Conservation (phyloP, 2,329 filamentous ascomycete species). For the Orbilia ellipsospora region DNA sequence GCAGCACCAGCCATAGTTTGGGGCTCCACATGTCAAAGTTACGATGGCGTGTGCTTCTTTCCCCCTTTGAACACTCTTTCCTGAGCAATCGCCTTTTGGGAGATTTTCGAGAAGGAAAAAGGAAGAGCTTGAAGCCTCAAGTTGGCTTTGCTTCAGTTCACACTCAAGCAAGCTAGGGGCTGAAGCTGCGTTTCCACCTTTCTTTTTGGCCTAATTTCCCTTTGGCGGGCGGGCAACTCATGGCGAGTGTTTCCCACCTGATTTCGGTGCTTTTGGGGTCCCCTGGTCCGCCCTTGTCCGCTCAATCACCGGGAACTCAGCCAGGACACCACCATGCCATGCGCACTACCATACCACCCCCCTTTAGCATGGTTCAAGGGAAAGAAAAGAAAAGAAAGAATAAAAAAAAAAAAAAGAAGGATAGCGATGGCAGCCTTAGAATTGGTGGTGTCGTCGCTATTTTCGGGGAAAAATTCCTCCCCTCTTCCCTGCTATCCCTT, state of each 20-base stretch:
- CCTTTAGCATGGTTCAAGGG: constrained; percentile 52
- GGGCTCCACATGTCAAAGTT: constrained; percentile 50
- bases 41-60: constrained; percentile 33
- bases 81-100: neutral
- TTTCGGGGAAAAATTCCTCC: constrained; percentile 46
- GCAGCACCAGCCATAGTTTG: constrained; percentile 21
- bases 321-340: constrained; percentile 46
- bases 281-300: constrained; percentile 51
- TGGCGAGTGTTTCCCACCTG: constrained; percentile 51
- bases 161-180: constrained; percentile 37
- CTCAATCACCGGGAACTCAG: constrained; percentile 53
- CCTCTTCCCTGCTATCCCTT: constrained; percentile 47
- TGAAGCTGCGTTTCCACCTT: constrained; percentile 51
- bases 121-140: constrained; percentile 24
- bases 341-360: constrained; percentile 5
- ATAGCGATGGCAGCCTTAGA: constrained; percentile 41
- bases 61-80: constrained; percentile 9
- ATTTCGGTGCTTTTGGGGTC: constrained; percentile 46
- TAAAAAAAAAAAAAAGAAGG: constrained; percentile 29
- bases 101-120: constrained; percentile 10
- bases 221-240: constrained; percentile 42
- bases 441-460: constrained; percentile 28
- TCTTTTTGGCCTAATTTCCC: constrained; percentile 54
- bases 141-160: constrained; percentile 8
- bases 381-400: constrained; percentile 18